These are phyloP conservation scores for Agastache rugosa DNA, from an alignment of 257 asterid genomes.

Conservation along the genomic window DNA sequence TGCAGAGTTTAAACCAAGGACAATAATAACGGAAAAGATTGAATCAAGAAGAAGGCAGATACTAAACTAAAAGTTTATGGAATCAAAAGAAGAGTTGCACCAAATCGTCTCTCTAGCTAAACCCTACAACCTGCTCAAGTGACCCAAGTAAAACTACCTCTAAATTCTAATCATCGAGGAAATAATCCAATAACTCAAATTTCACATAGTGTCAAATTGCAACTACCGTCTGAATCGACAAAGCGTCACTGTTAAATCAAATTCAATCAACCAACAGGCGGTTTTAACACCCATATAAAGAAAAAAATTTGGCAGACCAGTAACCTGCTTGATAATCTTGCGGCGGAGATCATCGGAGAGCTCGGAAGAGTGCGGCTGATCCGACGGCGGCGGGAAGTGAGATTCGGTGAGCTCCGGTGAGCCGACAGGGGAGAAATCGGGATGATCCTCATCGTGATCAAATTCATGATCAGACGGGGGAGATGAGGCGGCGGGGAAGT, in stretches of 20 bases:
- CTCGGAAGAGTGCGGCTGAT: slow-evolving; percentile 44
- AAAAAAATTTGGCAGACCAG: background rate
- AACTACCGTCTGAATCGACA: slow-evolving; percentile 2
- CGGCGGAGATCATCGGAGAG: slow-evolving; percentile 72
- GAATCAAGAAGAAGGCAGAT: slow-evolving; percentile 9
- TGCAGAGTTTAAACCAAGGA: slow-evolving; percentile 6
- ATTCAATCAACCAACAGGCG: slow-evolving; percentile 22
- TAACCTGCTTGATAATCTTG: slow-evolving; percentile 82
- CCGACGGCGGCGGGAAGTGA: slow-evolving; percentile 47
- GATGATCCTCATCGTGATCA: slow-evolving; percentile 55
- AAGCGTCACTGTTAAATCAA: background rate
- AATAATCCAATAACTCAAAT: background rate
- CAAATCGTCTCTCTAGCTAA: slow-evolving; percentile 23
- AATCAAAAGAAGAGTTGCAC: background rate
- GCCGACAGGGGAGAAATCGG: slow-evolving; percentile 66
- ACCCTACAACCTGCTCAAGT: slow-evolving; percentile 27
- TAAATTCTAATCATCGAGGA: background rate
- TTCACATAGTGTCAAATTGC: slow-evolving; percentile 8
- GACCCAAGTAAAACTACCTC: slow-evolving; percentile 11
- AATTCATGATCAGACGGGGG: slow-evolving; percentile 54
- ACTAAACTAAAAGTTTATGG: background rate
- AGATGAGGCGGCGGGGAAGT: slow-evolving; percentile 49
- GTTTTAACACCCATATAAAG: background rate
- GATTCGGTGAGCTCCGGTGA: slow-evolving; percentile 62
- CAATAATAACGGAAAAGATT: background rate